Base-by-base conservation (phyloP, 1,284 basidiomycete species). In the Abortiporus biennis region DNA sequence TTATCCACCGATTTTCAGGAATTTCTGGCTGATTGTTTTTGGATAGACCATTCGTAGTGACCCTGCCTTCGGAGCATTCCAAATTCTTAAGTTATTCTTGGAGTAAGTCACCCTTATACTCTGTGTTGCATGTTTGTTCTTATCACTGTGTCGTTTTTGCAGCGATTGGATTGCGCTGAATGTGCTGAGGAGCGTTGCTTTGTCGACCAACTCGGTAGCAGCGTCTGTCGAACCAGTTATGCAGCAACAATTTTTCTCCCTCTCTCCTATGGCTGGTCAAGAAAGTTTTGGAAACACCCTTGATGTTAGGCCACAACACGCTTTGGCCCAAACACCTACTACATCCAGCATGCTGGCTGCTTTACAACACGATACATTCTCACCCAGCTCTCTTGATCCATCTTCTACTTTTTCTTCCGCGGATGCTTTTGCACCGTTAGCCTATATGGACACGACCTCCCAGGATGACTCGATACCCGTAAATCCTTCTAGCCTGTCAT, bases 121-220 rank as follows among this genome's bases (percentile, higher is more conserved):
- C 47, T 21, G 31, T 50, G 21, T 53, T 27, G 19, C 34, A 40
- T 40, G 38, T 34, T 19, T 17, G 32, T 15, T 34, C 15, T 6
- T 8, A 34, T 8, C 19, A 34, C 19, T 6, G 12, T 38, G 15
- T 52, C 29, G 17, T 9, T 16, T 42, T 34, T 39, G 22, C 53
- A 90, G 86, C 56, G 89, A 92, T 62, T 91, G 88, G 88, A 90
- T 91, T 54, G 85, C 85, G 3, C 78, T 92, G 50, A 91, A 89
- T 59, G 86, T 92, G 44, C 70, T 92, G 50, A 73, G 87, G 52
- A 88, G 74, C 54, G 89, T 92, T 46, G 89, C 88, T 3, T 65
- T 92, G 46, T 90, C 88, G 29, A 91, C 87, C 15, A 90, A 87
- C 62, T 89, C 87, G 13, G 88, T 91, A 34, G 87, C 87, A 17